Evolutionary conservation across 2,329 filamentous ascomycete genomes (phyloP), one percentile per base, ranked within the genome.

Genomic region (Chaetomiaceae sp.): DNA sequence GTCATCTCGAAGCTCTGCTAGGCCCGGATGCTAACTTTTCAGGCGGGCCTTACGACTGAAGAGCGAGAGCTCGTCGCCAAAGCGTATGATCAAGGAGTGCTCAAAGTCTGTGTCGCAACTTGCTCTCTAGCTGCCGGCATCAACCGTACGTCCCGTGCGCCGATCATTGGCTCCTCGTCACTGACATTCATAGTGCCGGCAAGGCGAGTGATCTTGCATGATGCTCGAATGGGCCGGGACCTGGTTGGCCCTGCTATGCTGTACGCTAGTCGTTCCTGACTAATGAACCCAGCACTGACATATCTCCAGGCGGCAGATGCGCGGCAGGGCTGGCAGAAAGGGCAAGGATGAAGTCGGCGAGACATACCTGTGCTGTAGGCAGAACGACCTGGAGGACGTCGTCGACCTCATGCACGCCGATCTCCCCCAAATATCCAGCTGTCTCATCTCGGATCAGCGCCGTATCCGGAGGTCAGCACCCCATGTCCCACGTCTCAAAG

Each of bases 121-220:
- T 88, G 84, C 57, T 88, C 84, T 60, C 73, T 90, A 47, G 86
- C 86, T n/a, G 86, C 85, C 12, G 86, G 86, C n/a, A 87, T 90
- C 48, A 89, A 90, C 62, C 67, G 48, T 53, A n/a, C 17, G 48
- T 39, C 8, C 9, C n/a, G n/a, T 7, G 15, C 10, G 22, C 9
- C 19, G 8, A 7, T 22, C 8, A 14, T 12, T 40, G 7, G 12
- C 8, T 2, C 3, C 9, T 26, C 10, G 11, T 24, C 7, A n/a
- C 49, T 38, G 10, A 39, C 12, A 19, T n/a, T 2, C 9, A 4
- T 7, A 52, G 49, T 90, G 58, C 76, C 76, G 12, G 86, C 86
- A 7, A 73, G 86, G 43, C 72, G 86, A 54, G 86, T 90, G 1
- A 87, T 90, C 48, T 72, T 87, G 20, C 84, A 88, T 59, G 83